These are phyloP conservation scores for Aegilops bicornis DNA, from an alignment of 176 grass and related monocot species.

Conservation along the genomic window DNA sequence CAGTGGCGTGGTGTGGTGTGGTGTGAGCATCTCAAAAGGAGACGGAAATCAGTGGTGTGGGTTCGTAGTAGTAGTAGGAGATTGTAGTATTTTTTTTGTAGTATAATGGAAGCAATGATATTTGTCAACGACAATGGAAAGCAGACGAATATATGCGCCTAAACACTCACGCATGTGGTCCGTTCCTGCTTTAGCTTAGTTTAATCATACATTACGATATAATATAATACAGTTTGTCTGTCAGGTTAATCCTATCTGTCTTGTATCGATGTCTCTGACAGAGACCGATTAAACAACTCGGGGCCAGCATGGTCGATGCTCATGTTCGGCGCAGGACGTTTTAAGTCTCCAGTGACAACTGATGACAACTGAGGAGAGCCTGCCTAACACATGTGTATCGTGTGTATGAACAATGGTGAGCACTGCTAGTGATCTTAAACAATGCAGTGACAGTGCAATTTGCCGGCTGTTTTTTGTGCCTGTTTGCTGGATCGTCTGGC, in stretches of 20 bases:
- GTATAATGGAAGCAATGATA: background rate
- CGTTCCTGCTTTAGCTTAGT: too few species aligned
- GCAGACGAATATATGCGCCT: slow-evolving; percentile 5
- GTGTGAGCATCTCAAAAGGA: too few species aligned
- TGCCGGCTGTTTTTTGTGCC: background rate
- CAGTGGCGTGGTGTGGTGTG: background rate
- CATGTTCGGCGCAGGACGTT: background rate
- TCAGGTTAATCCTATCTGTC: slow-evolving; percentile 3
- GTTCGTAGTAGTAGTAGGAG: too few species aligned
- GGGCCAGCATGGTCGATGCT: background rate
- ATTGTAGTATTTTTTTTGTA: too few species aligned
- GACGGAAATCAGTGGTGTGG: too few species aligned
- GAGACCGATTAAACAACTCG: background rate
- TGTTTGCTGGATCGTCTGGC: background rate
- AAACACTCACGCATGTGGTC: slow-evolving; percentile 30
- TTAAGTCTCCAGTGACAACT: background rate
- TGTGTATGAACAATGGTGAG: background rate
- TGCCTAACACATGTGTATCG: background rate
- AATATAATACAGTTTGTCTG: background rate
- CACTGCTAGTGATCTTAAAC: too few species aligned
- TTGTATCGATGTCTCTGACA: background rate
- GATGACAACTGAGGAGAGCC: background rate
- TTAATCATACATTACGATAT: too few species aligned
- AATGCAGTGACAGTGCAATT: background rate
- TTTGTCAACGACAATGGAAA: slow-evolving; percentile 37